phyloP scores from a whole-genome alignment of 2,329 filamentous ascomycete genomes.

The Phialocephala subalpina region DNA sequence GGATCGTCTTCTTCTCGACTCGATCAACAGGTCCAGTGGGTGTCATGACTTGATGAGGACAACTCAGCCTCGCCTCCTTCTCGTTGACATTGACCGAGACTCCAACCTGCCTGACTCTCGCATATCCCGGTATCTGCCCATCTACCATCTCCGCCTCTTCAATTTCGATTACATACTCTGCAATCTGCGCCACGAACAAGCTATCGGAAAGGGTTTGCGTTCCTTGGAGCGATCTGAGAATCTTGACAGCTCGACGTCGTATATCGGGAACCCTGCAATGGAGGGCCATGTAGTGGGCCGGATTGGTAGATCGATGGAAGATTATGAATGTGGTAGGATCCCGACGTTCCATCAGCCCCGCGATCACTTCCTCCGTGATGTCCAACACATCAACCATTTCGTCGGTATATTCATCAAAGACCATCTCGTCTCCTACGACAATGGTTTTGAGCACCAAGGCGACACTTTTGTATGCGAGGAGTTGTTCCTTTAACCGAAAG shows the following conservation, averaged over 20 bases:
- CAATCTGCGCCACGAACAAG: background rate
- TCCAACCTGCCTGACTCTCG: background rate
- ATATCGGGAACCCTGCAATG: background rate
- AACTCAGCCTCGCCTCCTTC: background rate
- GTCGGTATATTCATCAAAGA: background rate
- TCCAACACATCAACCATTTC: constrained; percentile 3
- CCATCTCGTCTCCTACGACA: background rate
- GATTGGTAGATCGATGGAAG: background rate
- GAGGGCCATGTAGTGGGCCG: background rate
- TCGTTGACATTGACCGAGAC: background rate
- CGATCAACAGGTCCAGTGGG: background rate
- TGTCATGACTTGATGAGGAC: background rate
- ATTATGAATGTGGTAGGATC: background rate
- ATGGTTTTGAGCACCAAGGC: background rate
- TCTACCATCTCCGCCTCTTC: background rate
- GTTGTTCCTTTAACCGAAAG: background rate
- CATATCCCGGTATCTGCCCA: constrained; percentile 1
- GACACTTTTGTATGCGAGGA: background rate
- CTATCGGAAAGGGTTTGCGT: background rate
- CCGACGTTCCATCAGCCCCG: no score
- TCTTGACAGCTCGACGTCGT: background rate
- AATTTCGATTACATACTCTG: background rate
- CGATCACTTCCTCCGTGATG: background rate
- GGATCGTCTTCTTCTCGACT: background rate
- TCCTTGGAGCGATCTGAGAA: background rate